Evolutionary conservation across 176 grass and related monocot genomes (phyloP), one percentile per base, ranked within the genome.

Genomic region (Carex kokanica): DNA sequence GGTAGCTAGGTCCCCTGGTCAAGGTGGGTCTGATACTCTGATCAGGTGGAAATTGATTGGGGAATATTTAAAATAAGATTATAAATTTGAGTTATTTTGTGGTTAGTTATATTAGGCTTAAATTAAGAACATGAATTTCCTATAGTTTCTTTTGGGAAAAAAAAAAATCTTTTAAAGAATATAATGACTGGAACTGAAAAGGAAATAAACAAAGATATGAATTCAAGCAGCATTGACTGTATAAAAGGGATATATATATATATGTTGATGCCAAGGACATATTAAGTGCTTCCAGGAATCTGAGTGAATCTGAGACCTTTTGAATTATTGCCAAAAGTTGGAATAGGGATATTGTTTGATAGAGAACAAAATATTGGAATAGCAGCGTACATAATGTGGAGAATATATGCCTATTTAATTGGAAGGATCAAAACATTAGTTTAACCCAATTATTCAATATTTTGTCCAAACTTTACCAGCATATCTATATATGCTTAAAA

Each of bases 321-420:
- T 94, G 85, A 91, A 89, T 94, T 91, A 94, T 94, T 90, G 92
- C 47, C 49, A 56, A 94, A 94, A 91, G 85, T 85, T 83, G 80
- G 47, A 74, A 81, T 81, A 81, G 54, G 16, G 78, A 62, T 60
- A 81, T 62, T 81, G 78, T 25, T 58, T 79, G 29, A 79, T 32
- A 79, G 56, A 60, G 56, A 60, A 79, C 7, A 79, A 58, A 18
- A 60, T 57, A 81, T 63, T 60, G 80, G 15, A 82, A 82, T 82
- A 64, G 80, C 3, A 81, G 87, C 87, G 83, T 85, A 84, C 65
- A 34, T 80, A 88, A 88, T 89, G 85, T 82, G 80, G 83, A 88
- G 92, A 94, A 94, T 94, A 9, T 81, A 88, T 82, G 56, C 80
- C 40, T 65, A 82, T 52, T 82, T 63, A 74, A 74, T 51, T 77